These are phyloP conservation scores for Aechmea fasciata DNA, from an alignment of 176 grass and related monocot species.

Conservation along the genomic window DNA sequence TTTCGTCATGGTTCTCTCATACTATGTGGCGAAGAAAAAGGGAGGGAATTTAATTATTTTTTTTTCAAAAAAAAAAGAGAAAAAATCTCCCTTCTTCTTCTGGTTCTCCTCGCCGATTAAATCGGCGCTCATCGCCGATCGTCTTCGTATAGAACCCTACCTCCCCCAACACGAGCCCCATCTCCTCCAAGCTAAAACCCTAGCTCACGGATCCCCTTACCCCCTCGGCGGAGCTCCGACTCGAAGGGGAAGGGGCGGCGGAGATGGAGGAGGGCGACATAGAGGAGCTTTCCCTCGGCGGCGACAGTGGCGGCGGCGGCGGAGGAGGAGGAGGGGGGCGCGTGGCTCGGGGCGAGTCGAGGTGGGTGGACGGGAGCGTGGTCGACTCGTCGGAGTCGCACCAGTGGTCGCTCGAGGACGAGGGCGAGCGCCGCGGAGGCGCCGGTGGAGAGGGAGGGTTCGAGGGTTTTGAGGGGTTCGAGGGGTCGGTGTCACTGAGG, in stretches of 20 bases:
- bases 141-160: too few species aligned
- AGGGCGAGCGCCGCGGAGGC: background rate
- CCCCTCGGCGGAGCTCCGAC: too few species aligned
- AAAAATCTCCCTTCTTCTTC: too few species aligned
- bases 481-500: conserved; percentile 26
- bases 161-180: too few species aligned
- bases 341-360: conserved; percentile 13
- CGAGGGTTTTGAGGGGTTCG: conserved; percentile 8
- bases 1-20: too few species aligned
- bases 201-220: too few species aligned
- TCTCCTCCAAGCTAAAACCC: too few species aligned
- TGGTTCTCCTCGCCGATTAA: too few species aligned
- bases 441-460: background rate
- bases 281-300: conserved; percentile 36
- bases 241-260: background rate
- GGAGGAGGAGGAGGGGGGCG: conserved; percentile 11
- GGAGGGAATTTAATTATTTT: rapidly evolving
- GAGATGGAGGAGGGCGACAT: conserved; percentile 54
- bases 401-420: conserved; percentile 41
- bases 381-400: conserved; percentile 74
- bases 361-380: conserved; percentile 95
- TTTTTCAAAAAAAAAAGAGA: too few species aligned
- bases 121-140: too few species aligned
- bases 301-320: too few species aligned
- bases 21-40: too few species aligned